phyloP scores from a whole-genome alignment of 2,329 filamentous ascomycete species.

The Phyllosticta citriasiana region DNA sequence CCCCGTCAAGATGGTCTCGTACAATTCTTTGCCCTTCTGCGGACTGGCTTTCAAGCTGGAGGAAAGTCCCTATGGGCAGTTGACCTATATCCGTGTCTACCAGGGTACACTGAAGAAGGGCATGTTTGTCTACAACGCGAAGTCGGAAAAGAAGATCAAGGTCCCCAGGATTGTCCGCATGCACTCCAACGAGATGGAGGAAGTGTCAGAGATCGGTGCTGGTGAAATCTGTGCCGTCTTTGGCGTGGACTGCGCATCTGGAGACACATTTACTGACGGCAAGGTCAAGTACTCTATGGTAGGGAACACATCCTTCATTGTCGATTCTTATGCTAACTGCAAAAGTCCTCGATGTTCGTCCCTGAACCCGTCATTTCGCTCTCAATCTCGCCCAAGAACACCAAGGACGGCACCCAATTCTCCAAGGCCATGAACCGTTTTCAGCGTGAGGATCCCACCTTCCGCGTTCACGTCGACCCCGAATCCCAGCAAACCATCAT shows the following conservation, averaged over 20 bases:
- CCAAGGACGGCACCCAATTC: conserved; percentile 86
- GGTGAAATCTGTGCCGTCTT: conserved; percentile 99
- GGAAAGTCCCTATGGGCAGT: conserved; percentile 95
- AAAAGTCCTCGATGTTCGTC: conserved; percentile 79
- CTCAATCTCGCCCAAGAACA: conserved; percentile 92
- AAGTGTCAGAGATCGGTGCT: conserved; percentile 82
- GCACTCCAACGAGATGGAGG: conserved; percentile 99
- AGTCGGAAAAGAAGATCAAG: conserved; percentile 91
- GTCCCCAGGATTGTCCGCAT: conserved; percentile 96
- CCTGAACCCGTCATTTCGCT: conserved; percentile 97
- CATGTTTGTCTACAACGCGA: conserved; percentile 83
- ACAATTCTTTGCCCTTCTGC: conserved; percentile 88
- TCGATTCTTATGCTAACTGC: neutral
- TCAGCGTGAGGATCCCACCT: conserved; percentile 95
- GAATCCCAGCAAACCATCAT: conserved; percentile 97
- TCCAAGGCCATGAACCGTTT: conserved; percentile 98
- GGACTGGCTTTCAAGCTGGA: conserved; percentile 97
- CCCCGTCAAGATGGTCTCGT: conserved; percentile 78
- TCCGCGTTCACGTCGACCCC: conserved; percentile 82
- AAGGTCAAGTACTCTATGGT: conserved; percentile 82
- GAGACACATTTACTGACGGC: conserved; percentile 96
- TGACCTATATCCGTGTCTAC: conserved; percentile 98
- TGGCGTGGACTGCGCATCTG: conserved; percentile 92
- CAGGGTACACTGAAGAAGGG: conserved; percentile 86
- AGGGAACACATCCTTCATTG: conserved; percentile 10